Percentiles rank a stretch among this genome's conserved stretches.
These are phyloP conservation scores for Solanum microdontum DNA, from an alignment of 257 asterid genomes.

Conservation along the genomic window DNA sequence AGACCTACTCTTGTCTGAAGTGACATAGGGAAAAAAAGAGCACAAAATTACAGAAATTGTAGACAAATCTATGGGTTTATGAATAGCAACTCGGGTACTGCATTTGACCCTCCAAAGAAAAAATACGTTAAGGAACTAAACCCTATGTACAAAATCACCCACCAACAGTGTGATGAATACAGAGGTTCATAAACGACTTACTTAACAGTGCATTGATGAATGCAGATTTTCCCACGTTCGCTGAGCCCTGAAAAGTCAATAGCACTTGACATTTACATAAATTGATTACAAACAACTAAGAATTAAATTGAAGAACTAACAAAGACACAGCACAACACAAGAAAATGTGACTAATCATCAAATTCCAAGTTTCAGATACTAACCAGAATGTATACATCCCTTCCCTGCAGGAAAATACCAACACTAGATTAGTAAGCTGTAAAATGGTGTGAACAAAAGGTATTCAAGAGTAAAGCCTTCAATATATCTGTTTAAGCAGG, in stretches of 20 bases:
- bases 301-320: not conserved
- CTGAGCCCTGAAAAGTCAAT: constrained; percentile 69
- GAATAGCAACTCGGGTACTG: not conserved
- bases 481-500: not conserved
- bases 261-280: not conserved
- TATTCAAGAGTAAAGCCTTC: not conserved
- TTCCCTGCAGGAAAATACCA: constrained; percentile 56
- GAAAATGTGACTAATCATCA: not conserved
- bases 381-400: constrained; percentile 94
- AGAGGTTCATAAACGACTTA: constrained; percentile 28
- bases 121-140: not conserved
- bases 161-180: not conserved
- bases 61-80: not conserved
- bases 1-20: not conserved
- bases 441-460: constrained; percentile 1
- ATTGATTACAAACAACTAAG: not conserved
- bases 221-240: constrained; percentile 97
- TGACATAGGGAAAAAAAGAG: not conserved
- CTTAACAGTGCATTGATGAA: constrained; percentile 87
- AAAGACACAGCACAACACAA: not conserved
- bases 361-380: constrained; percentile 14
- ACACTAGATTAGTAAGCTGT: constrained; percentile 4
- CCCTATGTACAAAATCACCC: not conserved
- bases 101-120: not conserved
- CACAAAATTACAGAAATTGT: not conserved